Evolutionary conservation across 1,284 basidiomycete genomes (phyloP), one percentile per base, ranked within the genome.

Genomic region (Cystobasidium sp.): DNA sequence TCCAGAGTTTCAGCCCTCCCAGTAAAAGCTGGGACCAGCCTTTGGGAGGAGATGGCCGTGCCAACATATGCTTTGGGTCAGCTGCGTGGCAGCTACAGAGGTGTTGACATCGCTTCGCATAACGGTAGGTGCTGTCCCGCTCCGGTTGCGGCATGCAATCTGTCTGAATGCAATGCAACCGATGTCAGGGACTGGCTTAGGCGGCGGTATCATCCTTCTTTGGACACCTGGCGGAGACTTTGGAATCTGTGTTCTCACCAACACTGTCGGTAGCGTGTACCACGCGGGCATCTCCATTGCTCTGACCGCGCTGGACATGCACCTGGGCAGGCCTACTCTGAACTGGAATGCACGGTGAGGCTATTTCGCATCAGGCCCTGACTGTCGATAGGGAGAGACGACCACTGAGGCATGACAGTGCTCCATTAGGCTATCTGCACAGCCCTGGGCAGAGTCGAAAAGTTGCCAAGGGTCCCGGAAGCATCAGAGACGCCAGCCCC

Each of bases 151-250:
- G 5, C 5, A 5, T 5, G 2, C 31, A 31, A 31, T 2, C 31
- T 31, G 31, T 2, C 31, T 31, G 31, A 1, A 2, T 31, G 1
- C 31, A 31, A 31, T 31, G 1, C 31, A 31, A 31, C 5, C 31
- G 5, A 31, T 31, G 31, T 1, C 31, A 31, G 31, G 31, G 1
- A 31, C 31, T 1, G 31, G 31, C 31, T 31, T 31, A 5, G 63
- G 63, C 6, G 63, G 37, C 20, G 63, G 43, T 18, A 41, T 12
- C 22, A 46, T 65, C 2, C 6, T 65, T n/a, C 63, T 65, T 1
- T 65, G 63, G 63, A 65, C 46, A 43, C 63, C 63, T 10, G 31
- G 44, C 3, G 43, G 46, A 16, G 63, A 51, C 63, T 65, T 49
- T 37, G 41, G 24, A 14, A 24, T 65, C 1, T 14, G 14, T 46